Conservation (phyloP, 129 eudicot genomes). For the Rutidosis leptorrhynchoides region DNA sequence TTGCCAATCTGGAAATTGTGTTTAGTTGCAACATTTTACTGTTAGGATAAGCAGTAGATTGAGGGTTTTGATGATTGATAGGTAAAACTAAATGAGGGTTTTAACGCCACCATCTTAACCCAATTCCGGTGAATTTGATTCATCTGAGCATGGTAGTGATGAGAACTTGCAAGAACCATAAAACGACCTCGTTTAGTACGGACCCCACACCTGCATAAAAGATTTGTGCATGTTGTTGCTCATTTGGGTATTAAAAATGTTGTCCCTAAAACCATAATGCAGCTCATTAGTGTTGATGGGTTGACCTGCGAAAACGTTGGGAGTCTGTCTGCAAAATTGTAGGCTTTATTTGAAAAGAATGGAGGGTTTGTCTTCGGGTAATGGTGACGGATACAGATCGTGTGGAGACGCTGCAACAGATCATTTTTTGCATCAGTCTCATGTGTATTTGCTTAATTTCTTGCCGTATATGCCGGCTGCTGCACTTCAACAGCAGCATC, state of each 20-base stretch:
- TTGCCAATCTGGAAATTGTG: not conserved
- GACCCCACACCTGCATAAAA: constrained; percentile 96
- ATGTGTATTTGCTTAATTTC: constrained; percentile 41
- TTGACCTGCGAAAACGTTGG: constrained; percentile 92
- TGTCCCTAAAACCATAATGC: no score
- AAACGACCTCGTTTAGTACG: constrained; percentile 92
- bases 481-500: constrained; percentile 34
- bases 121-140: constrained; percentile 70
- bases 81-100: no score
- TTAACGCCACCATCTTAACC: constrained; percentile 45
- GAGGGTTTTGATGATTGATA: no score
- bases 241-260: no score
- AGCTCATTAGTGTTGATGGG: no score
- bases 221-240: constrained; percentile 96
- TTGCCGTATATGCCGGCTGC: constrained; percentile 62
- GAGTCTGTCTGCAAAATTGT: constrained; percentile 85
- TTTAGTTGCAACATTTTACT: not conserved
- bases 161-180: constrained; percentile 89
- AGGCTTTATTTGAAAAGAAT: constrained; percentile 83
- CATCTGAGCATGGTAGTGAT: constrained; percentile 63
- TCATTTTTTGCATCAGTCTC: constrained; percentile 54
- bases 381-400: constrained; percentile 40
- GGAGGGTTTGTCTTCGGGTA: constrained; percentile 69
- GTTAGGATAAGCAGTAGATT: no score
- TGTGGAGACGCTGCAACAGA: constrained; percentile 76